phyloP scores from a whole-genome alignment of 345 rosid genomes.

The Sisymbrium irio region DNA sequence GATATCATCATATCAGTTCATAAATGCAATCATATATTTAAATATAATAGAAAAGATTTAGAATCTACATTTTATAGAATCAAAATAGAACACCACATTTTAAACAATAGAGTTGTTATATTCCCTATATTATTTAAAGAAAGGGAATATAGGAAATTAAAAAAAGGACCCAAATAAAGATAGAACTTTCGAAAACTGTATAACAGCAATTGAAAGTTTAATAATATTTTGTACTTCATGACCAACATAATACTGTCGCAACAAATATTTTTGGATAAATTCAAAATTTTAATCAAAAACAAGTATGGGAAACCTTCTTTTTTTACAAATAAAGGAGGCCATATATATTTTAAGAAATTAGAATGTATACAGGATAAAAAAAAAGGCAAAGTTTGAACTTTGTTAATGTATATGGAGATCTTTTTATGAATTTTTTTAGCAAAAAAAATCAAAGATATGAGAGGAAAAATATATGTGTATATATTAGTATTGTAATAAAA shows the following conservation, averaged over 20 bases:
- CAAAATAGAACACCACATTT: not conserved
- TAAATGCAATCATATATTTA: constrained; percentile 28
- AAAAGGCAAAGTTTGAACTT: not conserved
- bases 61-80: constrained; percentile 12
- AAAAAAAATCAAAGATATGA: not conserved
- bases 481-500: not conserved
- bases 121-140: not conserved
- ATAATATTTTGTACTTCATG: not conserved
- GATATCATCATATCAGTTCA: constrained; percentile 37
- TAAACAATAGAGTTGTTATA: not conserved
- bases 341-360: not conserved
- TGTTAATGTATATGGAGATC: not conserved
- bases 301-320: too few relatives aligned
- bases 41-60: constrained; percentile 1
- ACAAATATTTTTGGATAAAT: not conserved
- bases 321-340: not conserved
- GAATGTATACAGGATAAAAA: not conserved
- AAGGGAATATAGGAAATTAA: not conserved
- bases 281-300: not conserved
- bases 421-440: not conserved
- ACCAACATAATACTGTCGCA: not conserved
- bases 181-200: not conserved
- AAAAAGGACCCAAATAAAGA: not conserved
- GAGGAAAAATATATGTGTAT: not conserved
- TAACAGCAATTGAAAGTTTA: not conserved